Conservation (phyloP, 169 alveolate species). For the Eimeria acervulina region DNA sequence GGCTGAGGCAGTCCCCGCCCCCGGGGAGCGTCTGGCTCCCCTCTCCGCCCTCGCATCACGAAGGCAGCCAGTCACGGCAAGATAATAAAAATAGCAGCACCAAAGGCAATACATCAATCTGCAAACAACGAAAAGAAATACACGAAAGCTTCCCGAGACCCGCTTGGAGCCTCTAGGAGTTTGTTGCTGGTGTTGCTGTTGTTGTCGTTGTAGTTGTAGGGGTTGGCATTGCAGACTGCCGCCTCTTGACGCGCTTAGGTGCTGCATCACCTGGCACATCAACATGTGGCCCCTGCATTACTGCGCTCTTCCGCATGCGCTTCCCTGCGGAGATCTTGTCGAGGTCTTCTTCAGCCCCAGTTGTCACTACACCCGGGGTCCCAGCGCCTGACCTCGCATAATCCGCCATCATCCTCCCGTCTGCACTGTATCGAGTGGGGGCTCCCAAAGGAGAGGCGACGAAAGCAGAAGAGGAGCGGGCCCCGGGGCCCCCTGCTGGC, state of each 20-base stretch:
- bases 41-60: neutral
- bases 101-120: neutral
- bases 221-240: conserved; percentile 23
- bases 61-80: neutral
- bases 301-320: conserved; percentile 73
- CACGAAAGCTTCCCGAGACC: neutral
- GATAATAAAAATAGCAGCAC: neutral
- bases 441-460: neutral
- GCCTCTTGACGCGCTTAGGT: conserved; percentile 56
- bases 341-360: neutral
- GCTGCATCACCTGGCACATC: conserved; percentile 27
- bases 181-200: neutral
- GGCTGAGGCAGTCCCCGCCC: neutral
- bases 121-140: neutral
- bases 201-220: neutral
- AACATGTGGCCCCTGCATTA: neutral
- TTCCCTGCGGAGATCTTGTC: conserved; percentile 52
- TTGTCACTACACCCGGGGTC: neutral
- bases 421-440: neutral
- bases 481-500: neutral
- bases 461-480: neutral
- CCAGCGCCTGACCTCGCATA: neutral
- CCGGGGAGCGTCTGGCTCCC: neutral
- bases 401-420: neutral
- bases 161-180: neutral